Evolutionary conservation across 371 early-diverging fungal species (phyloP).

Genomic region (Lichtheimia ornata): DNA sequence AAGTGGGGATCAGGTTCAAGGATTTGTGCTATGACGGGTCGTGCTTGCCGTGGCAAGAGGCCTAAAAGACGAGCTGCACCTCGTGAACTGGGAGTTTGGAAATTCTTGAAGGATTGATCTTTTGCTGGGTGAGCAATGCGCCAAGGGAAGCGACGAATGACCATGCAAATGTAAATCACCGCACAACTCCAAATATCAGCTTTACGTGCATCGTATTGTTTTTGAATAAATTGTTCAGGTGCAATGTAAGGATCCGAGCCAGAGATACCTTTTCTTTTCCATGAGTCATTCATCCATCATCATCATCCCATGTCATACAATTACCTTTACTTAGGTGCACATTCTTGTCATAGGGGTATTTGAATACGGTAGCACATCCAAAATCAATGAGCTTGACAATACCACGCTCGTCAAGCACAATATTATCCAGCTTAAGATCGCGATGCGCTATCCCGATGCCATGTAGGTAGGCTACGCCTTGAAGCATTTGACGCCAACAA

Average conservation of each 20-base stretch:
- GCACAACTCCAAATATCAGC: conserved; percentile 77
- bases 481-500: conserved; percentile 71
- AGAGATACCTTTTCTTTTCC: conserved; percentile 33
- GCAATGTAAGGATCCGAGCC: conserved; percentile 67
- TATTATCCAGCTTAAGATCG: conserved; percentile 87
- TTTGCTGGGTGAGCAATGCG: conserved; percentile 40
- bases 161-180: conserved; percentile 73
- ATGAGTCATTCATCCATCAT: background rate
- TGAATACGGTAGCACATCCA: conserved; percentile 82
- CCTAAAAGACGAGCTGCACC: conserved; percentile 49
- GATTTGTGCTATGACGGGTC: conserved; percentile 43
- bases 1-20: conserved; percentile 51
- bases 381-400: conserved; percentile 90
- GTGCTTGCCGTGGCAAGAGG: conserved; percentile 45
- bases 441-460: conserved; percentile 80
- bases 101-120: conserved; percentile 51
- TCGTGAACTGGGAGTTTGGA: conserved; percentile 23
- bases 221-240: conserved; percentile 52
- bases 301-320: no score
- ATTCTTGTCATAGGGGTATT: conserved; percentile 60
- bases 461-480: conserved; percentile 74
- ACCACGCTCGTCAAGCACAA: conserved; percentile 65
- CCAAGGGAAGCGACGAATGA: conserved; percentile 72
- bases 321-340: conserved; percentile 28
- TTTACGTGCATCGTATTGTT: conserved; percentile 57